Base-by-base conservation (phyloP, 257 asterid genomes). In the Salvia miltiorrhiza region DNA sequence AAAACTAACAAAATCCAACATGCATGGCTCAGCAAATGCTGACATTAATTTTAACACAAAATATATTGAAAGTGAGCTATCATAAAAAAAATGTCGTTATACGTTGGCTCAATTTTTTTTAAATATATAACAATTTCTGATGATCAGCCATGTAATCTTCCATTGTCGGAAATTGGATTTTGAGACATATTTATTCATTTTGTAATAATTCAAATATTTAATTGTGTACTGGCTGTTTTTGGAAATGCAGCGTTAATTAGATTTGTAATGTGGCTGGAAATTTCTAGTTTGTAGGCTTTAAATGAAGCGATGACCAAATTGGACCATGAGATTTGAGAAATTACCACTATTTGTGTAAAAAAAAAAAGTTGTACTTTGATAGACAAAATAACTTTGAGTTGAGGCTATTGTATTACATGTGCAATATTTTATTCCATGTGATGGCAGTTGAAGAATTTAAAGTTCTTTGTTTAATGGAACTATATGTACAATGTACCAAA, bases 261-360 rank as follows among this genome's bases (percentile, higher is more conserved):
- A 49, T n/a, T n/a, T n/a, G n/a, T 58, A 30, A 16, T 24, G 10
- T 13, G 9, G 13, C 0, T 39, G 52, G 30, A 53, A 26, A 16
- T 76, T 47, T 59, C 73, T 70, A 70, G 64, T 23, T 71, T 76
- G 71, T 58, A 56, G 65, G 73, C 73, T 56, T 60, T 70, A 70
- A 75, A 70, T 70, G 70, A 67, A 54, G 53, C 12, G 3, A 50
- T 32, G 41, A 32, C 28, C 48, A 66, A n/a, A 26, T 45, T 66
- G 63, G 73, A 49, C 56, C 56, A 47, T 12, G 55, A 10, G 58
- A 20, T 21, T 20, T 52, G n/a, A 65, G 30, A 57, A 33, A 39
- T 28, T 9, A 2, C 35, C n/a, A 20, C 39, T 45, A 2, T n/a
- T 19, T 43, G 9, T 41, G 5, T 30, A 3, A 7, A 30, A n/a